These are phyloP conservation scores for Handroanthus guayacan DNA, from an alignment of 257 asterid species.

Conservation along the genomic window DNA sequence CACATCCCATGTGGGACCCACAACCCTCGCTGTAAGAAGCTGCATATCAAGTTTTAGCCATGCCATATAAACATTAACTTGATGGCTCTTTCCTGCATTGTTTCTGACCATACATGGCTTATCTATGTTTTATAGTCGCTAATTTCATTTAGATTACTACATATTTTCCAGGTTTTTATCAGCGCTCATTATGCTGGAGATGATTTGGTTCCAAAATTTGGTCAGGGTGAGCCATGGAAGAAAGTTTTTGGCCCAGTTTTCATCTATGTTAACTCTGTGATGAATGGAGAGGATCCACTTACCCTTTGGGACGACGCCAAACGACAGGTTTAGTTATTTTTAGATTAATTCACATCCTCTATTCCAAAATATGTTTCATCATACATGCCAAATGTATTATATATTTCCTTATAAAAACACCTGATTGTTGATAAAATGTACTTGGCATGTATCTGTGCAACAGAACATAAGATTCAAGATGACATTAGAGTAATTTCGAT, in stretches of 20 bases:
- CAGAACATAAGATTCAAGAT: too few relatives aligned
- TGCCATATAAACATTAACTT: constrained; percentile 5
- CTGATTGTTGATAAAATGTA: too few relatives aligned
- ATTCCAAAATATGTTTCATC: too few relatives aligned
- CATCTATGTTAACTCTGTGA: constrained; percentile 65
- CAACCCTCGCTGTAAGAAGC: constrained; percentile 67
- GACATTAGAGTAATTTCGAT: not conserved
- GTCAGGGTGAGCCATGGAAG: constrained; percentile 79
- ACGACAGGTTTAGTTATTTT: constrained; percentile 52
- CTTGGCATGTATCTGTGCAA: too few relatives aligned
- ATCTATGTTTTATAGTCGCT: not conserved
- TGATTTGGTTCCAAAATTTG: constrained; percentile 55
- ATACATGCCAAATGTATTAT: too few relatives aligned
- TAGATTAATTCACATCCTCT: not conserved
- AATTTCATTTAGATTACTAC: not conserved
- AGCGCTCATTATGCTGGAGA: constrained; percentile 76
- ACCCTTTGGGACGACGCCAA: constrained; percentile 80
- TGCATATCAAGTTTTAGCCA: constrained; percentile 4
- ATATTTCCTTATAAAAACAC: too few relatives aligned
- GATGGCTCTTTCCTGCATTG: not conserved
- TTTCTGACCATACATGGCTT: not conserved
- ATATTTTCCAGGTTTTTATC: constrained; percentile 57
- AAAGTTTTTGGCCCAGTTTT: constrained; percentile 87
- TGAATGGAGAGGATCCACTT: constrained; percentile 46
- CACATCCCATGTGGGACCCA: constrained; percentile 93